Evolutionary conservation across 2,329 filamentous ascomycete species (phyloP).

Genomic region (Sporothrix schenckii): DNA sequence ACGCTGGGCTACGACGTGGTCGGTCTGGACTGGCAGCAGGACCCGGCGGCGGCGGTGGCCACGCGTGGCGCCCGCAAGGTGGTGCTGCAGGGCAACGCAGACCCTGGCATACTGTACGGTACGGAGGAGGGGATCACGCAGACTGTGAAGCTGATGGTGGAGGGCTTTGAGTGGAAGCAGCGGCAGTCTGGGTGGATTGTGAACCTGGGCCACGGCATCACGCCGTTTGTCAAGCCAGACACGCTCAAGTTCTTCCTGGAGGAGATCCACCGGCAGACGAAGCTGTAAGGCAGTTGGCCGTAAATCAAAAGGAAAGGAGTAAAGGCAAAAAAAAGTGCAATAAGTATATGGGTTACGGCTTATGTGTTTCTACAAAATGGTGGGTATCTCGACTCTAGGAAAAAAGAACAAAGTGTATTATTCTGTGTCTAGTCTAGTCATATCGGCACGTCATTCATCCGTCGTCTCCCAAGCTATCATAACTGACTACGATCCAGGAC

Average conservation of each 20-base stretch:
- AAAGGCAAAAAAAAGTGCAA: not conserved
- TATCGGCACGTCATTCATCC: constrained; percentile 6
- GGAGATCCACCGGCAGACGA: constrained; percentile 77
- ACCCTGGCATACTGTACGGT: constrained; percentile 91
- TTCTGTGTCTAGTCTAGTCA: constrained; percentile 1
- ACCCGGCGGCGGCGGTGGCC: constrained; percentile 79
- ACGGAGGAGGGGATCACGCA: constrained; percentile 77
- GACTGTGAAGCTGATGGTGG: constrained; percentile 82
- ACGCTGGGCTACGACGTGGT: constrained; percentile 77
- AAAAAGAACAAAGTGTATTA: not conserved
- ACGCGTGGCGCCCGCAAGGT: constrained; percentile 74
- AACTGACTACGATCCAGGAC: constrained; percentile 51
- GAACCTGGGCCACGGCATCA: constrained; percentile 94
- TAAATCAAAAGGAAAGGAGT: not conserved
- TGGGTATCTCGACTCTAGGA: not conserved
- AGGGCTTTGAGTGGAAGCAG: constrained; percentile 73
- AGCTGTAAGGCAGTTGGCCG: constrained; percentile 37
- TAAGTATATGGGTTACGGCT: not conserved
- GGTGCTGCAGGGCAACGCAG: constrained; percentile 91
- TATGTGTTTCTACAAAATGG: constrained; percentile 8
- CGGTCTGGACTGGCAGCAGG: constrained; percentile 92
- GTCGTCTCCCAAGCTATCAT: constrained; percentile 35
- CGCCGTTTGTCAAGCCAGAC: constrained; percentile 90
- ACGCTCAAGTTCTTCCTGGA: constrained; percentile 92
- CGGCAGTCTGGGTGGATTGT: constrained; percentile 94